These are phyloP conservation scores for Candida dubliniensis DNA, from an alignment of 1,139 yeast species.

Conservation along the genomic window DNA sequence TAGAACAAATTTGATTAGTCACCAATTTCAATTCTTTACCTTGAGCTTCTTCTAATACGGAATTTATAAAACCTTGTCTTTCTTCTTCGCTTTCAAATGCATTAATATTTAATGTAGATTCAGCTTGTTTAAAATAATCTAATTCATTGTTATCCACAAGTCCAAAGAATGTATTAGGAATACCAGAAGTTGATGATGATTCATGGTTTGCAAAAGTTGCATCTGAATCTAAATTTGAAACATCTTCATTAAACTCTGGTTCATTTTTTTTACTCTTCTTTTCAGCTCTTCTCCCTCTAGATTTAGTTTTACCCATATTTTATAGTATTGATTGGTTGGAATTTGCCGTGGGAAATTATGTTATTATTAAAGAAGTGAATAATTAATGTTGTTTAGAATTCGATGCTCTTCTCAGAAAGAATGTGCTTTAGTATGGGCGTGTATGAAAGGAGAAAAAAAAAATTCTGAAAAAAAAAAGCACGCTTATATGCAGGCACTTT, in stretches of 20 bases:
- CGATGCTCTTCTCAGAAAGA: constrained; percentile 8
- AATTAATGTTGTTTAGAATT: background rate
- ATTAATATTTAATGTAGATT: constrained; percentile 77
- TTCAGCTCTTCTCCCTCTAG: constrained; percentile 70
- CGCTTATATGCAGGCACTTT: background rate
- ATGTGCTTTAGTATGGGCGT: background rate
- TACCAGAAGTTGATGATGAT: constrained; percentile 3
- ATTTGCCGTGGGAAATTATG: background rate
- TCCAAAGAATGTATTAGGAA: constrained; percentile 63
- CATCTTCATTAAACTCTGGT: constrained; percentile 16
- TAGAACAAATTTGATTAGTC: constrained; percentile 93
- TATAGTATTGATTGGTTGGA: background rate
- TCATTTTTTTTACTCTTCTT: constrained; percentile 31
- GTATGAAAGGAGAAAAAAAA: background rate
- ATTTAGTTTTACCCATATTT: constrained; percentile 29
- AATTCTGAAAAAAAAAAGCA: background rate
- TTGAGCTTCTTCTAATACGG: constrained; percentile 80
- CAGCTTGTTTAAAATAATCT: constrained; percentile 91
- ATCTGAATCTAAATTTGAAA: constrained; percentile 15
- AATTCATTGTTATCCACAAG: constrained; percentile 79
- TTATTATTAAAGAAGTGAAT: background rate
- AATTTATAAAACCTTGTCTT: constrained; percentile 64
- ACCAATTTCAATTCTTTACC: constrained; percentile 92
- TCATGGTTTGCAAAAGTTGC: background rate
- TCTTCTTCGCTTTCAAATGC: constrained; percentile 79